Conservation (phyloP, 1,139 yeast genomes). For the Blastobotrys illinoisensis region DNA sequence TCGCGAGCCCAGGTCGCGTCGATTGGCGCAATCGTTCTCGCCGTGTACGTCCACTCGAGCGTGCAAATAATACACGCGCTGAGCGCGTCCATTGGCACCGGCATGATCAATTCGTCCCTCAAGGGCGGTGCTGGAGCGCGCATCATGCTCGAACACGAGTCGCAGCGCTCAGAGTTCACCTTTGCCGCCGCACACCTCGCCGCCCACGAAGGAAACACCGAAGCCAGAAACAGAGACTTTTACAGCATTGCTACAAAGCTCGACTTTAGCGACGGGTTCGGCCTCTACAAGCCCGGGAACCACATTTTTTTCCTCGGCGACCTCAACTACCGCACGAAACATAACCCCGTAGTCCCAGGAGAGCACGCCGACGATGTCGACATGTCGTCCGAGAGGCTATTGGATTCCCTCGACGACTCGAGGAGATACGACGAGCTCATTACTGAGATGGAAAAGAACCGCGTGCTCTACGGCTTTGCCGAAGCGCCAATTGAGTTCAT, state of each 20-base stretch:
- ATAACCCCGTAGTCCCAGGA: background rate
- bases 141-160: slow-evolving; percentile 31
- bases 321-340: slow-evolving; percentile 55
- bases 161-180: slow-evolving; percentile 37
- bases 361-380: background rate
- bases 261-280: slow-evolving; percentile 56
- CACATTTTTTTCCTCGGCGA: slow-evolving; percentile 80
- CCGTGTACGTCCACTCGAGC: slow-evolving; percentile 43
- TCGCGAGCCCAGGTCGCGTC: slow-evolving; percentile 44
- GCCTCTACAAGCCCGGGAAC: slow-evolving; percentile 47
- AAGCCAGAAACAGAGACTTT: slow-evolving; percentile 50
- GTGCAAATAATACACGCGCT: slow-evolving; percentile 33
- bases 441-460: slow-evolving; percentile 35
- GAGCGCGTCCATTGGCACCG: slow-evolving; percentile 42
- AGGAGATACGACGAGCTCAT: slow-evolving; percentile 53
- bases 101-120: slow-evolving; percentile 54
- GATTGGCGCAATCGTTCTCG: slow-evolving; percentile 62
- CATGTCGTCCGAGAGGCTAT: slow-evolving; percentile 3
- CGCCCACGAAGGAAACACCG: slow-evolving; percentile 67
- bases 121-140: slow-evolving; percentile 73
- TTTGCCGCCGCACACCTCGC: slow-evolving; percentile 67
- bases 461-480: slow-evolving; percentile 52
- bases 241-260: slow-evolving; percentile 46
- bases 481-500: slow-evolving; percentile 59
- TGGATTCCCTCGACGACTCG: background rate